Evolutionary conservation across 768 basidiomycete genomes (phyloP).

Genomic region (Gyrodon lividus): DNA sequence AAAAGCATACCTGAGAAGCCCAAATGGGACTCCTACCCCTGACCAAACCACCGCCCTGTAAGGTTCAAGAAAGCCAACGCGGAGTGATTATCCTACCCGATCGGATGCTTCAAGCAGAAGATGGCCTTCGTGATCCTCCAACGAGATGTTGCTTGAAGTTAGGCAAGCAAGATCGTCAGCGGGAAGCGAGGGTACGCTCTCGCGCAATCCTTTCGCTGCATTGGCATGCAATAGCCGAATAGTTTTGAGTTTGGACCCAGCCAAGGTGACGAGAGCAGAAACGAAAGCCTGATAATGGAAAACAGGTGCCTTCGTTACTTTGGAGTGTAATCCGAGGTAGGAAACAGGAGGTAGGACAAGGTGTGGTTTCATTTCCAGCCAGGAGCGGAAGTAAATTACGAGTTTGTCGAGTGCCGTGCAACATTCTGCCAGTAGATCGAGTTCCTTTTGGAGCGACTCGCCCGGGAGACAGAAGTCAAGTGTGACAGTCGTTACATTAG

Average conservation of each 20-base stretch:
- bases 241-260: constrained; percentile 17
- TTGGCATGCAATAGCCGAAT: constrained; percentile 22
- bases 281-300: constrained; percentile 19
- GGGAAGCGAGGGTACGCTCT: constrained; percentile 2
- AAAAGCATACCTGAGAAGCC: no score
- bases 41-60: no score
- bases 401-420: constrained; percentile 24
- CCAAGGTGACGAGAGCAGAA: constrained; percentile 22
- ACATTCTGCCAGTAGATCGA: constrained; percentile 25
- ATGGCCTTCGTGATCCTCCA: constrained; percentile 25
- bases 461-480: constrained; percentile 27
- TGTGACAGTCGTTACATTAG: constrained; percentile 25
- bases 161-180: constrained; percentile 10
- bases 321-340: constrained; percentile 24
- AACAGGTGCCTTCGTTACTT: constrained; percentile 9
- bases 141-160: constrained; percentile 12
- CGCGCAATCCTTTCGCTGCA: constrained; percentile 14
- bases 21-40: no score
- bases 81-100: background rate
- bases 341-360: constrained; percentile 27
- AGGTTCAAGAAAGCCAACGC: no score
- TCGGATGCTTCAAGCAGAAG: constrained; percentile 7
- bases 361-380: constrained; percentile 19
- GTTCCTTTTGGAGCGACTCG: constrained; percentile 24
- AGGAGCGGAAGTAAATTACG: constrained; percentile 25